Evolutionary conservation across 2,329 filamentous ascomycete species (phyloP).

Genomic region (Amphichorda felina): DNA sequence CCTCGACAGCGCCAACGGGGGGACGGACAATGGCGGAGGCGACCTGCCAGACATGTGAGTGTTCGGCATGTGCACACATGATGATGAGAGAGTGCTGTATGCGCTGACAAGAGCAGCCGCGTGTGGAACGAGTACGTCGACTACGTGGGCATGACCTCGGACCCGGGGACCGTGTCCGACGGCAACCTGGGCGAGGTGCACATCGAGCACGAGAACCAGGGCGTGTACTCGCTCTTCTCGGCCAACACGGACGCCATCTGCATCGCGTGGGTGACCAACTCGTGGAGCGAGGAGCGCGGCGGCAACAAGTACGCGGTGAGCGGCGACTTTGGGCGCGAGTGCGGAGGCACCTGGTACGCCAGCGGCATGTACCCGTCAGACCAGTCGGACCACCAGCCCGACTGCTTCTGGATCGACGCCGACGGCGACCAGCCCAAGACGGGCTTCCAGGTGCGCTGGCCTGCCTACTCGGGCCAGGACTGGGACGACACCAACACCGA

Average conservation of each 20-base stretch:
- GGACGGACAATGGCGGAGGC: neutral
- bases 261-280: constrained; percentile 7
- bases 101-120: neutral
- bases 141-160: neutral
- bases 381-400: constrained; percentile 3
- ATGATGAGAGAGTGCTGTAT: no score
- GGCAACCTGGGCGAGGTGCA: neutral
- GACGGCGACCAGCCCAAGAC: constrained; percentile 10
- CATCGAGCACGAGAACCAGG: constrained; percentile 1
- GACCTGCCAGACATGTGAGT: neutral
- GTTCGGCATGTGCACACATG: neutral
- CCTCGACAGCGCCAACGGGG: neutral
- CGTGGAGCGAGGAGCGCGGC: constrained; percentile 5
- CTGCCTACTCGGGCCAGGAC: constrained; percentile 9
- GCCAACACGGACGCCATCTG: constrained; percentile 8
- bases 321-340: constrained; percentile 6
- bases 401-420: constrained; percentile 8
- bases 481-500: constrained; percentile 4
- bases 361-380: constrained; percentile 4
- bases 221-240: constrained; percentile 1
- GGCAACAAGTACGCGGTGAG: constrained; percentile 7
- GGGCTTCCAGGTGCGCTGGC: constrained; percentile 18
- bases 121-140: constrained; percentile 1
- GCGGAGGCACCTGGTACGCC: constrained; percentile 7
- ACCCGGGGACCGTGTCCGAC: neutral